Evolutionary conservation across 2,329 filamentous ascomycete species (phyloP).

Genomic region (Colletotrichum destructivum): DNA sequence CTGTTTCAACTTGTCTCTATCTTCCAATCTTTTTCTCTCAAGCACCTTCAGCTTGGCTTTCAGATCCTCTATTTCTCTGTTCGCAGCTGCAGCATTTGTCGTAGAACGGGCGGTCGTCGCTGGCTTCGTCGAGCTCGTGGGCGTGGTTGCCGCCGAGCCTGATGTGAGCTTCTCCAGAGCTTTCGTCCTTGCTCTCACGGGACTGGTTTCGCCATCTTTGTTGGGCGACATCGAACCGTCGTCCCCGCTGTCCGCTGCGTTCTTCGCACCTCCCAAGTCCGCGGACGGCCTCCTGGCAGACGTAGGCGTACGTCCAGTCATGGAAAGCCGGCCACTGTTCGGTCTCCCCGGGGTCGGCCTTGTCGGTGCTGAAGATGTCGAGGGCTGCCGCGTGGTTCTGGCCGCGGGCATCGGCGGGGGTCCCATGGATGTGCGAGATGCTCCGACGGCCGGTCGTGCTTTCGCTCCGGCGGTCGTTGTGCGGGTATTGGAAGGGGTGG

Average conservation of each 20-base stretch:
- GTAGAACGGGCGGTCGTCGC: constrained; percentile 50
- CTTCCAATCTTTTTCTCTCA: constrained; percentile 88
- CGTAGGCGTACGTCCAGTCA: constrained; percentile 52
- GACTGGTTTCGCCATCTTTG: constrained; percentile 69
- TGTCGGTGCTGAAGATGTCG: constrained; percentile 57
- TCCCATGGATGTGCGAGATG: constrained; percentile 76
- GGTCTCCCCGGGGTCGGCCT: constrained; percentile 54
- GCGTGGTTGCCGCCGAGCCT: constrained; percentile 50
- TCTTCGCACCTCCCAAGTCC: constrained; percentile 61
- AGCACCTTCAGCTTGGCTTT: constrained; percentile 89
- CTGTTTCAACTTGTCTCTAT: constrained; percentile 86
- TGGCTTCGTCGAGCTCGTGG: constrained; percentile 43
- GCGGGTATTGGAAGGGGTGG: constrained; percentile 72
- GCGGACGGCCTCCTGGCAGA: constrained; percentile 63
- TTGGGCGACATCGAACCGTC: constrained; percentile 59
- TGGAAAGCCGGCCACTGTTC: constrained; percentile 58
- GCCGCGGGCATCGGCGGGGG: constrained; percentile 69
- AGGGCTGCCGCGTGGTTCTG: constrained; percentile 60
- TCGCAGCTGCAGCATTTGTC: constrained; percentile 64
- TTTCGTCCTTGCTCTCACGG: constrained; percentile 65
- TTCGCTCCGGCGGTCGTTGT: constrained; percentile 62
- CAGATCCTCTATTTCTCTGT: constrained; percentile 85
- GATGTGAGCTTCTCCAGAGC: constrained; percentile 68
- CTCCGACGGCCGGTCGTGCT: constrained; percentile 69
- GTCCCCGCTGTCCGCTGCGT: constrained; percentile 55